phyloP scores from a whole-genome alignment of 148 eudicot species.

The Pharnaceum exiguum region DNA sequence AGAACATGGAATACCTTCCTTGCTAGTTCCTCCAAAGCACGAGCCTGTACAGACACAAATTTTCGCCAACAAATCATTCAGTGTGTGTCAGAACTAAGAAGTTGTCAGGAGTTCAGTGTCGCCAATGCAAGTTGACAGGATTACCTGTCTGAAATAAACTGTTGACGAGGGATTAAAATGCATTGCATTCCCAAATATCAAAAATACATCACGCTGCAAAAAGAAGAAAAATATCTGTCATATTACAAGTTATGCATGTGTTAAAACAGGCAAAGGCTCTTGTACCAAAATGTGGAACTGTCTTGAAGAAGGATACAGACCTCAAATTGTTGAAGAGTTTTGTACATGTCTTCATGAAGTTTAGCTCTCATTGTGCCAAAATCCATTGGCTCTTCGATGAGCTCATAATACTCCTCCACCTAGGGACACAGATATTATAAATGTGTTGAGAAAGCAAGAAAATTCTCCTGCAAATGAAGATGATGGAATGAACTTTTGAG shows the following conservation, averaged over 20 bases:
- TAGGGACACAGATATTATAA: conserved; percentile 10
- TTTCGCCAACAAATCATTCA: background rate
- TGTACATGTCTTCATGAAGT: conserved; percentile 84
- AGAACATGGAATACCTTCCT: conserved; percentile 58
- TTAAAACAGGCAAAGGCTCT: background rate
- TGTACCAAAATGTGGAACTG: background rate
- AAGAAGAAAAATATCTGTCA: background rate
- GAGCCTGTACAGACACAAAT: conserved; percentile 47
- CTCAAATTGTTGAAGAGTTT: conserved; percentile 67
- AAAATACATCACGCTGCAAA: conserved; percentile 68
- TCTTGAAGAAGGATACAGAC: conserved; percentile 19
- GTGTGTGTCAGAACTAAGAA: background rate
- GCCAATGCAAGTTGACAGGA: background rate
- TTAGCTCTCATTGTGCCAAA: conserved; percentile 93
- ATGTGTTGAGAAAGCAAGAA: background rate
- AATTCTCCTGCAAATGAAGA: background rate
- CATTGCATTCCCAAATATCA: conserved; percentile 78
- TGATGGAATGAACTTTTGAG: too few relatives aligned
- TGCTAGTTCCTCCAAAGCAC: conserved; percentile 66
- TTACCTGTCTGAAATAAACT: conserved; percentile 77
- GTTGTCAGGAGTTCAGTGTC: background rate
- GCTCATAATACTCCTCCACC: conserved; percentile 84
- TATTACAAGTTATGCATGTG: background rate
- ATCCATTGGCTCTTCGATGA: conserved; percentile 87
- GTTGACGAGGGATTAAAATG: conserved; percentile 66